Evolutionary conservation across 768 basidiomycete genomes (phyloP).

Genomic region (Hypholoma sublateritium): DNA sequence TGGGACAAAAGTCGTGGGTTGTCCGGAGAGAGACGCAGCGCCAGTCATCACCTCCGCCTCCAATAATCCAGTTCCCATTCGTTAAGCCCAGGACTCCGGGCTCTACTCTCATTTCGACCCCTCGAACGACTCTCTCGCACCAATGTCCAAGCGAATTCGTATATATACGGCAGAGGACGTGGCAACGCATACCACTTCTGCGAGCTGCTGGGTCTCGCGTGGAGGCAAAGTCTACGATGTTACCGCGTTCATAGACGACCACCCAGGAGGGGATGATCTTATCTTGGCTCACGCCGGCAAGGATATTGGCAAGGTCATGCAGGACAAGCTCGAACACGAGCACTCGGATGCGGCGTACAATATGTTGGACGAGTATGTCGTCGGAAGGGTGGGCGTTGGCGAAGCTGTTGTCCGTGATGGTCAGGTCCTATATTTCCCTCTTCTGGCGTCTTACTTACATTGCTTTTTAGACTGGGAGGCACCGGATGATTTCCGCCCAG

Average conservation of each 20-base stretch:
- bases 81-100: background rate
- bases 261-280: constrained; percentile 94
- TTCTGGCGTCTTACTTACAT: constrained; percentile 1
- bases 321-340: constrained; percentile 75
- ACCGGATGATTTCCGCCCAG: constrained; percentile 86
- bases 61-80: background rate
- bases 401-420: constrained; percentile 79
- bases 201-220: constrained; percentile 82
- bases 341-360: constrained; percentile 92
- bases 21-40: background rate
- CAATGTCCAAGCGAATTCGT: constrained; percentile 67
- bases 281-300: constrained; percentile 81
- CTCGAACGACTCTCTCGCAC: background rate
- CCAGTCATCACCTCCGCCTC: background rate
- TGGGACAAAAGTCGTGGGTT: constrained; percentile 19
- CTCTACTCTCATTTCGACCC: background rate
- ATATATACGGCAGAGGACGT: constrained; percentile 81
- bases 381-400: constrained; percentile 79
- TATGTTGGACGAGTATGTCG: constrained; percentile 84
- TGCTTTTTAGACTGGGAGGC: constrained; percentile 77
- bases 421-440: constrained; percentile 31
- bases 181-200: constrained; percentile 51
- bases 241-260: constrained; percentile 79
- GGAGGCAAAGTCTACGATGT: constrained; percentile 89
- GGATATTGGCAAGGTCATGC: constrained; percentile 82